Conservation (phyloP, 1,139 yeast species). For the Debaryomycetaceae sp. region DNA sequence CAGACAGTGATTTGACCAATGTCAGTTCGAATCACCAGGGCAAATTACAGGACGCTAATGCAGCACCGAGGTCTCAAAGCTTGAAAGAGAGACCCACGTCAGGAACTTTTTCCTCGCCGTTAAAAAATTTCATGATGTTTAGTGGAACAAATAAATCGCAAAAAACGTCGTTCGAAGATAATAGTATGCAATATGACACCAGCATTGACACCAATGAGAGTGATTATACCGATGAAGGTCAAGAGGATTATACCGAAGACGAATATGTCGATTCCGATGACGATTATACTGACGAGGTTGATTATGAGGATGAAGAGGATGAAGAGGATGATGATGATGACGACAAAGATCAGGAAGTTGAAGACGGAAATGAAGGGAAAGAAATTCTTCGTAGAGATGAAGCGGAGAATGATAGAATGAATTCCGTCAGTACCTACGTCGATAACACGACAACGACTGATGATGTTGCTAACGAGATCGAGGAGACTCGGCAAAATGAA, state of each 20-base stretch:
- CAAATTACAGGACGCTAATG: background rate
- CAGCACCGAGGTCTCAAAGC: conserved; percentile 7
- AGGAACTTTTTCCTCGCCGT: conserved; percentile 39
- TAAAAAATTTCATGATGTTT: conserved; percentile 41
- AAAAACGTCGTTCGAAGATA: conserved; percentile 1
- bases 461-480: conserved; percentile 4
- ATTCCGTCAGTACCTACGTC: too few species aligned
- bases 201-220: conserved; percentile 10
- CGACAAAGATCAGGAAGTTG: conserved; percentile 21
- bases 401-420: too few species aligned
- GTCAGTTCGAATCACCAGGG: background rate
- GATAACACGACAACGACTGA: too few species aligned
- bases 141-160: conserved; percentile 14
- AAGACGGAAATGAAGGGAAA: conserved; percentile 14
- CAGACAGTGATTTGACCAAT: background rate
- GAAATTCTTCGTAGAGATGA: conserved; percentile 2
- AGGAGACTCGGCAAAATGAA: conserved; percentile 6
- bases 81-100: conserved; percentile 31
- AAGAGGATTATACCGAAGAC: conserved; percentile 13
- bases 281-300: conserved; percentile 18
- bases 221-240: conserved; percentile 12
- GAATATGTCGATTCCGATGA: conserved; percentile 17
- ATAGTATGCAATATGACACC: background rate
- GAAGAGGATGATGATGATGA: conserved; percentile 25
- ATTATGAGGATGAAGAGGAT: conserved; percentile 21